phyloP scores from a whole-genome alignment of 2,329 filamentous ascomycete species.

The Penicillium sp. region DNA sequence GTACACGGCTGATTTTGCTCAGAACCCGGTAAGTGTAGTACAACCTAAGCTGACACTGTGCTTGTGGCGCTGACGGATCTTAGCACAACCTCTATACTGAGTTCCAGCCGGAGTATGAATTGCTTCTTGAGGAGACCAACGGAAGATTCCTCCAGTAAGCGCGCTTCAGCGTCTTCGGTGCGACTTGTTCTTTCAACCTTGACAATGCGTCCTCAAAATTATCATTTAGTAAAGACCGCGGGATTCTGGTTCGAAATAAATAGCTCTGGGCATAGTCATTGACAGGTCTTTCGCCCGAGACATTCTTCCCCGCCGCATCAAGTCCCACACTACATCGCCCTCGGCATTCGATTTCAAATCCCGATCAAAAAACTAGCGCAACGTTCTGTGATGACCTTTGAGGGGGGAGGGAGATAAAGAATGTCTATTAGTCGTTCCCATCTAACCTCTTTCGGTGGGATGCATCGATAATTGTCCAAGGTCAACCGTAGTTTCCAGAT shows the following conservation, averaged over 20 bases:
- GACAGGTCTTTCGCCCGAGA: no score
- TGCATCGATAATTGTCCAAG: no score
- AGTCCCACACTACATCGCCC: no score
- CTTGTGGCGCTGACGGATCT: conserved; percentile 7
- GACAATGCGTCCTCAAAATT: background rate
- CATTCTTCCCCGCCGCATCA: no score
- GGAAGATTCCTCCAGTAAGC: conserved; percentile 30
- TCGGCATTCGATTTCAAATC: no score
- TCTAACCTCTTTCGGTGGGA: no score
- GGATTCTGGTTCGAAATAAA: background rate
- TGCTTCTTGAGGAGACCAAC: conserved; percentile 39
- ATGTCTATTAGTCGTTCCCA: no score
- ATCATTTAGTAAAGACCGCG: background rate
- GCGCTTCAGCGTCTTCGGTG: background rate
- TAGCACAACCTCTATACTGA: conserved; percentile 42
- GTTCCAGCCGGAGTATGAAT: conserved; percentile 40
- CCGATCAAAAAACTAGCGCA: no score
- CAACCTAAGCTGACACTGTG: background rate
- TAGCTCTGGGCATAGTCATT: background rate
- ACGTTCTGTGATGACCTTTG: no score
- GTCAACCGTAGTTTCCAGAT: no score
- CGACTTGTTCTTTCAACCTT: background rate
- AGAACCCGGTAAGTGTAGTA: conserved; percentile 32
- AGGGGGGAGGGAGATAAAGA: no score
- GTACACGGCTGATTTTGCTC: conserved; percentile 36